These are phyloP conservation scores for Patellaria atrata DNA, from an alignment of 495 filamentous ascomycete genomes.

Conservation along the genomic window DNA sequence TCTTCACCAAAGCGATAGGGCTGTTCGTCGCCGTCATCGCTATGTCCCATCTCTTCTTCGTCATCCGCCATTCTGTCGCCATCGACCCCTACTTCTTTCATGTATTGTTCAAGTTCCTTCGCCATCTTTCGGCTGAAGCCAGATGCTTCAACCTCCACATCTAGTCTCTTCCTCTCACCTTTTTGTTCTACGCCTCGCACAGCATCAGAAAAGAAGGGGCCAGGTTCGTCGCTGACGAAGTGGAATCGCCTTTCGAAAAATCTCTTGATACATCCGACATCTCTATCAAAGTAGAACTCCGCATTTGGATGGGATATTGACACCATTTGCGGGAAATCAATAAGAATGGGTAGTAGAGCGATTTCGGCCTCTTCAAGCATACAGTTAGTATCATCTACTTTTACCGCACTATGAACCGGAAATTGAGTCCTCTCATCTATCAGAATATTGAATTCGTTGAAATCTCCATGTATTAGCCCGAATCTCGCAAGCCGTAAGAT, in stretches of 20 bases:
- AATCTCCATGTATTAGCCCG: conserved; percentile 94
- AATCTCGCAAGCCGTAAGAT: conserved; percentile 72
- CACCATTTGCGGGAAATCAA: conserved; percentile 97
- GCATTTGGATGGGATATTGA: conserved; percentile 91
- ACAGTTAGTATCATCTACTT: not conserved
- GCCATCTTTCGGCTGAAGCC: conserved; percentile 94
- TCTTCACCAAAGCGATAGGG: no score
- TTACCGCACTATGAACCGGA: not conserved
- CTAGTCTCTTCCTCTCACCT: conserved; percentile 54
- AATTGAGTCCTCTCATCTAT: conserved; percentile 41
- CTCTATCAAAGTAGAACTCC: conserved; percentile 88
- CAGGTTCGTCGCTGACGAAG: conserved; percentile 66
- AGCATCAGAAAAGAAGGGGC: conserved; percentile 73
- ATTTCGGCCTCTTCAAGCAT: conserved; percentile 6
- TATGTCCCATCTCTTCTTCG: conserved; percentile 26
- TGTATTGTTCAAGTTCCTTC: conserved; percentile 80
- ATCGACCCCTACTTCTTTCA: conserved; percentile 54
- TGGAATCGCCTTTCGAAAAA: conserved; percentile 84
- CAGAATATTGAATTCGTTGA: conserved; percentile 98
- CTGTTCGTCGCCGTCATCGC: conserved; percentile 15
- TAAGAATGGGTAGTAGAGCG: conserved; percentile 55
- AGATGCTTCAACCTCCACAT: conserved; percentile 81
- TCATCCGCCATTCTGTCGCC: no score
- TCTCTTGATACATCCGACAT: conserved; percentile 83
- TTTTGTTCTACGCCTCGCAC: conserved; percentile 47